phyloP scores from a whole-genome alignment of 371 early-diverging fungal species.

The Mortierella sp. region DNA sequence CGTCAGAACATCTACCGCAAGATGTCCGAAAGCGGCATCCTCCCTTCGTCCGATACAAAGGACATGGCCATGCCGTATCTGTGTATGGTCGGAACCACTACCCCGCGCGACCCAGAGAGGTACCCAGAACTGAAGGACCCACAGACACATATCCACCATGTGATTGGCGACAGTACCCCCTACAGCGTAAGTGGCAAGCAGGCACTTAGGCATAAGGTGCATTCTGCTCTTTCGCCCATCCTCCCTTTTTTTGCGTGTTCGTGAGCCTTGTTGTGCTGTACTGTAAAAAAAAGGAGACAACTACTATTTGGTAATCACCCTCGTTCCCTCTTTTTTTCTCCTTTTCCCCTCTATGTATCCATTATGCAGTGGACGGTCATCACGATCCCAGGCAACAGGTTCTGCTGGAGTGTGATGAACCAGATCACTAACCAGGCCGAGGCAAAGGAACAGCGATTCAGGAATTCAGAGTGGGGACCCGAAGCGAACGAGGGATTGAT shows the following conservation, averaged over 20 bases:
- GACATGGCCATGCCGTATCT: neutral
- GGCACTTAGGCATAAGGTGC: neutral
- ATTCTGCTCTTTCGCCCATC: neutral
- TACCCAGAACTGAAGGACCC: slow-evolving; percentile 5
- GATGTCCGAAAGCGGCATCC: neutral
- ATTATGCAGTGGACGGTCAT: neutral
- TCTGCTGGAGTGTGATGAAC: slow-evolving; percentile 16
- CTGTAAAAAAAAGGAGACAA: neutral
- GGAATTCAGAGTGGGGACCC: slow-evolving; percentile 23
- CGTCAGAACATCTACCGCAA: slow-evolving; percentile 7
- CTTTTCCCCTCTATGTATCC: neutral
- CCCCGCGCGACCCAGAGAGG: neutral
- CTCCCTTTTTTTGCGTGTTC: neutral
- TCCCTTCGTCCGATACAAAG: slow-evolving; percentile 11
- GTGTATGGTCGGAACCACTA: slow-evolving; percentile 14
- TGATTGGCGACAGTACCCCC: neutral
- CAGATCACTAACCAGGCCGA: neutral
- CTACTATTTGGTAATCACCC: slow-evolving; percentile 5
- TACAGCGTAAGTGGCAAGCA: neutral
- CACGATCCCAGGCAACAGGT: slow-evolving; percentile 18
- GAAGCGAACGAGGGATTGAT: slow-evolving; percentile 15
- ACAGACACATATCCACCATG: neutral
- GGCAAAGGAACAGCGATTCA: neutral
- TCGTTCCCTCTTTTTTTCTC: neutral
- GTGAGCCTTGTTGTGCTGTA: neutral